phyloP scores from a whole-genome alignment of 306 rosid genomes.

The Mimosa pudica region DNA sequence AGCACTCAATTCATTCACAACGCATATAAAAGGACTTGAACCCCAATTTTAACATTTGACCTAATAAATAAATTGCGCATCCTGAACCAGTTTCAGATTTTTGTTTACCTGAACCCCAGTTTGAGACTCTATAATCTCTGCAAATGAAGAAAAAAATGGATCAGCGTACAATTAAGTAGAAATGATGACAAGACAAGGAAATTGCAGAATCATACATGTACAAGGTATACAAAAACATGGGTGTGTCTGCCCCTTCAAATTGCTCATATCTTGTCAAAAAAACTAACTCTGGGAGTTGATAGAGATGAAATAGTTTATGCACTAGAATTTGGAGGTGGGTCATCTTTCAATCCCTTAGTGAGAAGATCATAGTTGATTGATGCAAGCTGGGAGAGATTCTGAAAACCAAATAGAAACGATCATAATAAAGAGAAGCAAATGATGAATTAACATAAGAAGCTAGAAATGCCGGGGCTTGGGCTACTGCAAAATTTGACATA shows the following conservation, averaged over 20 bases:
- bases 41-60: constrained; percentile 52
- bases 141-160: constrained; percentile 43
- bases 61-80: constrained; percentile 47
- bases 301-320: constrained; percentile 42
- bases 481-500: background rate
- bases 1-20: constrained; percentile 45
- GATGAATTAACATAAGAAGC: background rate
- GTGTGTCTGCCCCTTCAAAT: constrained; percentile 50
- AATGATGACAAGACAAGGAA: constrained; percentile 12
- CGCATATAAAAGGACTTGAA: constrained; percentile 33
- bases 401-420: constrained; percentile 46
- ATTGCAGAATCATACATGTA: constrained; percentile 67
- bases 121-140: constrained; percentile 61
- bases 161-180: constrained; percentile 24
- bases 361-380: constrained; percentile 98
- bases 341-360: constrained; percentile 89
- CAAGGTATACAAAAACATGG: constrained; percentile 63
- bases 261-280: constrained; percentile 48
- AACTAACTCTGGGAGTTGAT: constrained; percentile 39
- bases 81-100: constrained; percentile 42
- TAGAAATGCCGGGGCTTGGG: constrained; percentile 13
- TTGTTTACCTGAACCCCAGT: background rate
- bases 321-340: constrained; percentile 60
- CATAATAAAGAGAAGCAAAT: background rate
- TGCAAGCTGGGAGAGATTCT: constrained; percentile 99